Evolutionary conservation across 2,329 filamentous ascomycete species (phyloP), one percentile per base, ranked within the genome.

Genomic region (Chaetoscypha palmicola): DNA sequence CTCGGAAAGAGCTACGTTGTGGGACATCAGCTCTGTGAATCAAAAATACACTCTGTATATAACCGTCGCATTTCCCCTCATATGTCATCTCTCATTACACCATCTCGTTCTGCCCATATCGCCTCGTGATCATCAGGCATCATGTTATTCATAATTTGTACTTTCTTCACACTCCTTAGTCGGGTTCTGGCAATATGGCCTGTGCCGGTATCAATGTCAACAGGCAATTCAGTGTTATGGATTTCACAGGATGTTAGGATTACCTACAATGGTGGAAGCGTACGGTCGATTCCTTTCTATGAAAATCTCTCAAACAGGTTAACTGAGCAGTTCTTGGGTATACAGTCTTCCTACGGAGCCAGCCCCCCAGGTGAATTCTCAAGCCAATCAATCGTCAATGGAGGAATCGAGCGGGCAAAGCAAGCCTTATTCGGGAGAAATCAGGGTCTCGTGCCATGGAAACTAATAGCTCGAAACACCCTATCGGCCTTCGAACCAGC

Each of bases 371-470:
- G 23, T 5, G 41, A 22, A 11, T 52, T 56, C 33, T 49, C 48
- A 55, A 76, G 72, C 64, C 66, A 68, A 54, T 66, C 73, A 14
- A 70, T 82, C 20, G 73, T 82, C 38, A 66, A 71, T 53, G 71
- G 67, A 20, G 79, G 68, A 22, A 66, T 82, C 16, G 69, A 71
- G n/a, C 74, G 83, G 36, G 72, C 82, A 8, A 67, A 81, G 51
- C 63, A 72, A 19, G 76, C 73, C 45, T 77, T 91, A 44, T 84
- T 89, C 63, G n/a, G n/a, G n/a, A n/a, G n/a, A n/a, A 65, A 74
- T 20, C 68, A 81, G 46, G 79, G 76, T 54, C 79, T 90, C 49
- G 74, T 87, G 12, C 86, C 87, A 0, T 92, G 86, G 86, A 88
- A 82, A 66, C 76, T 92, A 43, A 74, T 83, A 50, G 71, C 75